Base-by-base conservation (phyloP, 176 grass and related monocot species). In the Pharus latifolius region DNA sequence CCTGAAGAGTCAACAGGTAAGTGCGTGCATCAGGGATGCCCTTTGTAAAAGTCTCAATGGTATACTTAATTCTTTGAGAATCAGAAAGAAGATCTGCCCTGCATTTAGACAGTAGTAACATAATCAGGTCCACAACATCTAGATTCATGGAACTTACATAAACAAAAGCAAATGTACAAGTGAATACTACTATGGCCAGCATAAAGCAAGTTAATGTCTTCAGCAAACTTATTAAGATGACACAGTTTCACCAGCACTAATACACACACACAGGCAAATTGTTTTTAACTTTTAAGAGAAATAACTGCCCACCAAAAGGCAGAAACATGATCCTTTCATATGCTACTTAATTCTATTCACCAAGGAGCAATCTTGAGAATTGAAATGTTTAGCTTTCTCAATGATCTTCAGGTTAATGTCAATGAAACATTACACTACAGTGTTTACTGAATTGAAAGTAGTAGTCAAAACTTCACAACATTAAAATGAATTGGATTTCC, bases 11-110 rank as follows among this genome's bases (percentile, higher is more conserved):
- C 50, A 82, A 82, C 69, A 99, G 65, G 69, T 99, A 99, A 53
- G 90, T 81, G 65, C 90, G 73, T 49, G 84, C 96, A 87, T 99
- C 95, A 79, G 96, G 96, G 65, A 99, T 95, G 41, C 78, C 90
- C 4, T 78, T 72, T 0, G 96, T 99, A 49, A 84, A 74, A 20
- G 66, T 74, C 11, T 94, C 76, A 7, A 99, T 95, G 53, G 76
- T 84, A 63, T 95, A 62, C 64, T 95, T 85, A 73, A 99, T 95
- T 63, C 60, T 84, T 78, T 95, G 73, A 65, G 90, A 86, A 43
- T 95, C 90, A 42, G 84, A 86, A 53, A 91, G 54, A 51, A 99
- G 48, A 80, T 72, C 82, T 12, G 96, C 96, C 73, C 96, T 99
- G 84, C 80, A 91, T 83, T 60, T 46, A 65, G 26, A 85, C 2